A percentile compares a stretch with the other conserved stretches of the same genome.
Evolutionary conservation across 495 filamentous ascomycete species (phyloP).

Genomic region (Cenococcum geophilum): DNA sequence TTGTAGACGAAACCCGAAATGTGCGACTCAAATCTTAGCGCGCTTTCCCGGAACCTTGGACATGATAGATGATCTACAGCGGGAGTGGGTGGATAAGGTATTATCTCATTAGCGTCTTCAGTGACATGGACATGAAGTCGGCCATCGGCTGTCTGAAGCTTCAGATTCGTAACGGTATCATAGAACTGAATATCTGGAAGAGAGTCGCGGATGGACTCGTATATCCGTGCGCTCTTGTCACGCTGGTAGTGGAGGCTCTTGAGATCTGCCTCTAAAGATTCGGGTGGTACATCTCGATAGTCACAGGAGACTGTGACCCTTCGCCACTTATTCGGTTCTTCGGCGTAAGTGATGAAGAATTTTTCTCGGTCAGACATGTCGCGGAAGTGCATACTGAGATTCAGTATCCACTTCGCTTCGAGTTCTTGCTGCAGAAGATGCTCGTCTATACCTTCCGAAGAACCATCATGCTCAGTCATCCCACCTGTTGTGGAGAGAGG

Average conservation of each 20-base stretch:
- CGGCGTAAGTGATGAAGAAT: slow-evolving; percentile 94
- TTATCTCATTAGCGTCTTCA: slow-evolving; percentile 95
- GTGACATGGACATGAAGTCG: slow-evolving; percentile 94
- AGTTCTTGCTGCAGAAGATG: slow-evolving; percentile 64
- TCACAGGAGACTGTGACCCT: slow-evolving; percentile 91
- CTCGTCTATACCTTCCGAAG: slow-evolving; percentile 29
- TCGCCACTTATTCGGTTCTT: slow-evolving; percentile 70
- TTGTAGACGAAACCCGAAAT: slow-evolving; percentile 98
- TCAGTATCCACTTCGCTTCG: slow-evolving; percentile 88
- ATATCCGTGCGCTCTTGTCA: slow-evolving; percentile 91
- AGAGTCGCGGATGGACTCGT: slow-evolving; percentile 91
- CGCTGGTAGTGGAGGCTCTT: slow-evolving; percentile 73
- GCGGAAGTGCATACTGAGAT: slow-evolving; percentile 97
- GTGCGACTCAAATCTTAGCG: slow-evolving; percentile 81
- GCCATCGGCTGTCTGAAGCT: slow-evolving; percentile 83
- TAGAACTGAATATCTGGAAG: slow-evolving; percentile 91
- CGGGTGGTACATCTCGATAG: slow-evolving; percentile 72
- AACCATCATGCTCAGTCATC: slow-evolving; percentile 13
- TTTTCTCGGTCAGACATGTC: slow-evolving; percentile 93
- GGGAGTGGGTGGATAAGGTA: slow-evolving; percentile 72
- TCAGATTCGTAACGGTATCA: slow-evolving; percentile 91
- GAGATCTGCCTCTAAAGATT: slow-evolving; percentile 82
- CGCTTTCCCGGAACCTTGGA: slow-evolving; percentile 60
- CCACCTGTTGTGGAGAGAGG: slow-evolving; percentile 22
- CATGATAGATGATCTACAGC: slow-evolving; percentile 71